Evolutionary conservation across 495 filamentous ascomycete genomes (phyloP), one percentile per base, ranked within the genome.

Genomic region (Aspergillus ostianus): DNA sequence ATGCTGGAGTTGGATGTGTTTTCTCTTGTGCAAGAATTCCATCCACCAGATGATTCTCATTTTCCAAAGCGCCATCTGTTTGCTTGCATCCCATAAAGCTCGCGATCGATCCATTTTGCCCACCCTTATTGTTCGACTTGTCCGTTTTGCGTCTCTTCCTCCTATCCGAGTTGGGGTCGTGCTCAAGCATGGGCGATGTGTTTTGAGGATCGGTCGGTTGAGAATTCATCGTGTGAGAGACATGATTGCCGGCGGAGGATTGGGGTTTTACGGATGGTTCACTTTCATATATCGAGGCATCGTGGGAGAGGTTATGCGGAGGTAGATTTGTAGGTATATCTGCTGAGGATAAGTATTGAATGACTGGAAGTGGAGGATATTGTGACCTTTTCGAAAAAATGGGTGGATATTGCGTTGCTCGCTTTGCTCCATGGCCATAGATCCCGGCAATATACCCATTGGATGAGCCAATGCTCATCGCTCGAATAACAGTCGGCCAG

Each of bases 111-210:
- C 55, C 47, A 6, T 26, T 20, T 6, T 27, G 10, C 8, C 27
- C 20, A 15, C 13, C 54, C n/a, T 55, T 20, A 15, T 52, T 18
- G 41, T 36, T 53, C 29, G 50, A 69, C 72, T 66, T 82, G 73
- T 67, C 65, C 13, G 73, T 82, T 62, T 80, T 85, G 46, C 77
- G 73, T 18, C 84, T 73, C 64, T 87, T 86, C 45, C 75, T 70
- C 21, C 79, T 70, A 45, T 61, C 51, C 15, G 68, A 58, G 56
- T 83, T 82, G 0, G 71, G 73, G 51, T 83, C 79, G 46, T 75
- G 73, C 9, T 77, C 72, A 12, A 69, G 60, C 46, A 51, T 56
- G 7, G 54, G 53, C 13, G 57, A 50, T 51, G 56, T 49, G 6
- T 47, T 49, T 17, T 55, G 46, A 49, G 44, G 32, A 30, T 32